Evolutionary conservation across 768 basidiomycete species (phyloP), one percentile per base, ranked within the genome.

Genomic region (Crassisporium funariophilum): DNA sequence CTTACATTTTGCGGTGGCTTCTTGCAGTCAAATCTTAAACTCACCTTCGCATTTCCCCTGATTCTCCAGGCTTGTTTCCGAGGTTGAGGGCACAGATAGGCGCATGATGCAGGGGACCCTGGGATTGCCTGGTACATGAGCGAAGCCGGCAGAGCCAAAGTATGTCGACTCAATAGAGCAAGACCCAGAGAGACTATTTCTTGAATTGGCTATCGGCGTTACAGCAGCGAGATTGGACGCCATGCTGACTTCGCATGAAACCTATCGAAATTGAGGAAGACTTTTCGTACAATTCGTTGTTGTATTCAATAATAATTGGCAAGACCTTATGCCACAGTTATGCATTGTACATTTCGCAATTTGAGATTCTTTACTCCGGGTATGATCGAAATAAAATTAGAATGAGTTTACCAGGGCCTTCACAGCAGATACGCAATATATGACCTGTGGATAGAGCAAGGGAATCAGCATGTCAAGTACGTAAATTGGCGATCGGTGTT

Each of bases 1-100:
- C 51, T 50, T 20, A 49, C 50, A 22, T 57, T 57, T 5, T 46
- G 35, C 1, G 60, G 46, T 0, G 61, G 27, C 5, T 60, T 52
- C 17, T 46, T 47, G 43, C 58, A 52, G 41, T 57, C 34, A 17
- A 21, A 12, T n/a, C 39, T 56, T 59, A 19, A 59, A 47, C 33
- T 53, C 52, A 13, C 61, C 44, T 49, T 63, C 53, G 43, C 16
- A 53, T 53, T 21, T 59, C 50, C 45, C 60, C 54, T 20, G 59
- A 38, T 19, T 52, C 48, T 23, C 45, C 51, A 15, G 55, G 52
- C 20, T 55, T 57, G 31, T 56, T 41, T 4, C 49, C 54, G 35
- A 60, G 55, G 47, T 65, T 56, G 23, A 66, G 56, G 33, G 62
- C 59, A 49, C 60, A 61, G 15, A 61, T 58, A 35, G 47, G 52